Conservation (phyloP, 2,329 filamentous ascomycete species). For the Aspergillus sp. region DNA sequence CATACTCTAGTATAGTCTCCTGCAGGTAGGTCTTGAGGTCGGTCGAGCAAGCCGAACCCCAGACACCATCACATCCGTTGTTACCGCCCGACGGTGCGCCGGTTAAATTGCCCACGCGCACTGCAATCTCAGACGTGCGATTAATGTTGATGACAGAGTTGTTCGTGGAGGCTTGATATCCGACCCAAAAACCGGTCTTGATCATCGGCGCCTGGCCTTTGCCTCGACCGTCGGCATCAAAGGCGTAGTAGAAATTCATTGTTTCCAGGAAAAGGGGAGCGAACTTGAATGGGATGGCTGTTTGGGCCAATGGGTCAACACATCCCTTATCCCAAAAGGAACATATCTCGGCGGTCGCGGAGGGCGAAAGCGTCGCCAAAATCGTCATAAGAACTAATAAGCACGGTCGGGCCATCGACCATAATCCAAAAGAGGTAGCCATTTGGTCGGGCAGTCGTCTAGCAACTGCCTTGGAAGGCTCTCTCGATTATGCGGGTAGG, state of each 20-base stretch:
- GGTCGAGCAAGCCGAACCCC: slow-evolving; percentile 32
- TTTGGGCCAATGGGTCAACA: slow-evolving; percentile 40
- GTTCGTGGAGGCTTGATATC: slow-evolving; percentile 32
- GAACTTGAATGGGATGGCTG: slow-evolving; percentile 33
- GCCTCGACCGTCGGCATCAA: slow-evolving; percentile 32
- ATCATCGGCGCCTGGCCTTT: slow-evolving; percentile 35
- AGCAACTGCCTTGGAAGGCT: slow-evolving; percentile 21
- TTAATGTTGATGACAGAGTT: slow-evolving; percentile 29
- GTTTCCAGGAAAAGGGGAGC: slow-evolving; percentile 34
- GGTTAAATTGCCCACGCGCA: slow-evolving; percentile 38
- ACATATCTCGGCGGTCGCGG: slow-evolving; percentile 31
- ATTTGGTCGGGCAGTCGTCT: slow-evolving; percentile 18
- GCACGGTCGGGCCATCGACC: slow-evolving; percentile 16
- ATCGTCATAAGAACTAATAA: slow-evolving; percentile 19
- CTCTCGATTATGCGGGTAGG: slow-evolving; percentile 16
- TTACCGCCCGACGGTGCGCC: slow-evolving; percentile 33
- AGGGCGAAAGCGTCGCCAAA: slow-evolving; percentile 20
- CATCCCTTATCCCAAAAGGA: slow-evolving; percentile 36
- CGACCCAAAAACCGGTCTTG: slow-evolving; percentile 38
- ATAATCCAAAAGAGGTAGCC: slow-evolving; percentile 15
- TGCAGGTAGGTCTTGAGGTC: slow-evolving; percentile 32
- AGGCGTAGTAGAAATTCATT: slow-evolving; percentile 36
- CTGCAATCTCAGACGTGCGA: slow-evolving; percentile 36
- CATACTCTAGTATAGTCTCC: slow-evolving; percentile 22
- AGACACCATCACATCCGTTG: slow-evolving; percentile 40